Base-by-base conservation (phyloP, 495 filamentous ascomycete species). In the Aspergillus bertholletiae region DNA sequence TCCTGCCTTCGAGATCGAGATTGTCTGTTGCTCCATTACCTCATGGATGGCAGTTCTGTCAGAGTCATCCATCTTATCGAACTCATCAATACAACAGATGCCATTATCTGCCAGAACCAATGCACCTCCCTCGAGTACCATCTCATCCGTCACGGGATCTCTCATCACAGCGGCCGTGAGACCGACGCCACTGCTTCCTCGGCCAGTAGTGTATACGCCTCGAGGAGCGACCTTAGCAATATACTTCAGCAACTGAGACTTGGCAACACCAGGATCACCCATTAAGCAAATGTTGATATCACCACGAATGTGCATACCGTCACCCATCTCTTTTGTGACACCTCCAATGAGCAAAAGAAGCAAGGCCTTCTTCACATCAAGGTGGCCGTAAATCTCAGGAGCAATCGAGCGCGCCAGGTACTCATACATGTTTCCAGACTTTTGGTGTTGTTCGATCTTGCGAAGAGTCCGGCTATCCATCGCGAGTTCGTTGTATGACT, bases 1-100 rank as follows among this genome's bases (percentile, higher is more conserved):
- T 56, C 94, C 94, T 17, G 94, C 94, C 77, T 98, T 98, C 59
- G 92, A 96, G 60, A 98, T 97, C 51, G 90, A 96, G 53, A 98
- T 98, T 46, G 94, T 98, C 72, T 98, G 94, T 68, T 98, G 94
- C 65, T 98, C 94, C 94, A 98, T 98, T 27, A 98, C 94, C 84
- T 98, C 94, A 80, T 98, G 94, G 65, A 98, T 97, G 26, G 95
- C 95, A 0, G 94, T 97, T 54, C 94, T 83, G 70, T 97, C 95
- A 50, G 83, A 80, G 66, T 98, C 94, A 66, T 97, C 95, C 94
- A 98, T 98, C 75, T 98, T 98, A 79, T 98, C 94, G 66, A 98
- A 98, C 69, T 98, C 94, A 76, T 98, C 94, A 72, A 98, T 98
- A 68, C 94, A 98, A 84, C 94, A 98, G 72, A 96, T 95, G 60